Evolutionary conservation across 2,329 filamentous ascomycete genomes (phyloP), one percentile per base, ranked within the genome.

Genomic region (Penicillium sp.): DNA sequence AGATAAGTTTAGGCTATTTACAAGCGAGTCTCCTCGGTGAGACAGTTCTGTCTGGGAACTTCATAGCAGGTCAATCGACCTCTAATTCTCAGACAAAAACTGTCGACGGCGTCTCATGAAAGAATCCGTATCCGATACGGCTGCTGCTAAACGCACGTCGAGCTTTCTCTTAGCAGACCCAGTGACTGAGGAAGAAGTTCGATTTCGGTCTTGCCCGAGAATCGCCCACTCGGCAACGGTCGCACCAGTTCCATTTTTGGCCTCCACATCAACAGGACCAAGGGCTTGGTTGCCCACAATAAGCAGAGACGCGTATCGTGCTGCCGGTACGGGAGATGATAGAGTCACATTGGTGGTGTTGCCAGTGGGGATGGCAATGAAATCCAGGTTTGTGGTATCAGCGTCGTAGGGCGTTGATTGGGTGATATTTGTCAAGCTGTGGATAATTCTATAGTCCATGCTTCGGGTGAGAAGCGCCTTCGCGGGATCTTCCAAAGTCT

Each of bases 151-250:
- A 9, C 59, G 59, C 14, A 57, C 32, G 9, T 48, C 50, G 40
- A 67, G 45, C 38, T 46, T 59, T n/a, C 59, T 55, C 49, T 56
- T 58, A 4, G 29, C 18, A 23, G 14, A 42, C 7, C 34, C 32
- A 29, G 45, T 7, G n/a, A 16, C 34, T 2, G 53, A 43, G 10
- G 44, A 50, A 23, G 51, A 54, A n/a, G 36, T 35, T 13, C 14
- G 41, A 2, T 14, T 27, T 23, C 55, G 38, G 11, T 36, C 29
- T 34, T 60, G 54, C 2, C 66, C 70, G 46, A 79, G 59, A 52
- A 79, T 76, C 9, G 70, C 74, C 74, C 75, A 79, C 55, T 79
- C 77, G 1, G 76, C 76, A 8, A 79, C 76, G 5, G 72, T 79
- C 5, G 76, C 76, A 3, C 77, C 77, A 5, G 70, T 72, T 3